Evolutionary conservation across 2,329 filamentous ascomycete species (phyloP), one percentile per base, ranked within the genome.

Genomic region (Aspergillus nomiae): DNA sequence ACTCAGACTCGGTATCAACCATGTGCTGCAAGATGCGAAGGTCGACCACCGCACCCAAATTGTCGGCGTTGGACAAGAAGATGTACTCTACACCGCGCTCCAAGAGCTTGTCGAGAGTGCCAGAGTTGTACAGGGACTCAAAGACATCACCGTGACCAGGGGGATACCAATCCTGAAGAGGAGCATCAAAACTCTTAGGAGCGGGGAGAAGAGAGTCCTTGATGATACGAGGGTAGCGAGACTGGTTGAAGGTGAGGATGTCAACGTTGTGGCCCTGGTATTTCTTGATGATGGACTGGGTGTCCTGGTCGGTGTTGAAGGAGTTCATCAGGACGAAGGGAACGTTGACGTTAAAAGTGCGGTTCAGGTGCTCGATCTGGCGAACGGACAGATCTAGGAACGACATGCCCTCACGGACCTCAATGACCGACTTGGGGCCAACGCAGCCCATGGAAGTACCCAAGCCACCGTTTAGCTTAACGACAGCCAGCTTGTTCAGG

Each of bases 271-370:
- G 95, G 69, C 95, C 95, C 85, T 99, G 94, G 84, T 98, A 99
- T 86, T 99, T 99, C 89, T 99, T 99, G 86, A 99, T 99, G 83
- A 99, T 99, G 82, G 92, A 93, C 67, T 94, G 93, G 58, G 95
- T 99, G 78, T 99, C 95, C 74, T 94, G 89, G 80, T 99, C 94
- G 78, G 95, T 99, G 88, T 99, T 99, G 91, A 99, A 99, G 61
- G 95, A 98, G 90, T 99, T 99, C 95, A 99, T 99, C 73, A 99
- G 90, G 71, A 99, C 89, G 82, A 99, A 97, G 56, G 95, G 95
- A 38, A 99, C 95, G 78, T 97, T 98, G 80, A 96, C 92, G 73
- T 91, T 88, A 85, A 97, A 98, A 69, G 93, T 98, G 81, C 94
- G 91, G 90, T 99, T 99, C 73, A 99, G 90, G 86, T 93, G 96